Evolutionary conservation across 2,329 filamentous ascomycete genomes (phyloP), one percentile per base, ranked within the genome.

Genomic region (Ascochyta pisi): DNA sequence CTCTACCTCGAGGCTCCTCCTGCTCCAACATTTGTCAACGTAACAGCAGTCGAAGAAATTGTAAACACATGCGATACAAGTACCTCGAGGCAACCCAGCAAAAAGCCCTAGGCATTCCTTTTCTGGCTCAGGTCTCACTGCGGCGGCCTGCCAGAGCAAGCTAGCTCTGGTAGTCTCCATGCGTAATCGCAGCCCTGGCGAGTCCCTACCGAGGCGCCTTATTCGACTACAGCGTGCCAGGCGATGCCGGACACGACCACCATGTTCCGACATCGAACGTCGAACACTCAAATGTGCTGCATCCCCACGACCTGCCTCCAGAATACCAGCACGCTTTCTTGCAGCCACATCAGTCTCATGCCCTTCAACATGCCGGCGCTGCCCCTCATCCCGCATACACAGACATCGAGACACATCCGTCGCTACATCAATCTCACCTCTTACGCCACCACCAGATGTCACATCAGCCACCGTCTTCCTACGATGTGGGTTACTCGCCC

Each of bases 91-190:
- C 69, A 66, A 62, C 66, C 66, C 67, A 63, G 55, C 49, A 64
- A 68, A 67, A 68, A 70, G 71, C 71, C 70, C 71, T 67, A 70
- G 62, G 66, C 62, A 68, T 69, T 67, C 70, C 69, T 72, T 75
- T 73, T 74, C 70, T 73, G 74, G 74, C 73, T 73, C 75, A 73
- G 74, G 74, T 76, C 75, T 76, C 66, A 76, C 70, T 67, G 70
- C 71, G 74, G 77, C 76, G 70, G 75, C 74, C 76, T 80, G 77
- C 77, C 76, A 78, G 78, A 79, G 78, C 77, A 73, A 76, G 71
- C 66, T 76, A 75, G 77, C 78, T 79, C 78, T 79, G 77, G 79
- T 78, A 80, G 78, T 77, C 77, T 79, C 75, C 73, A 79, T 79
- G 77, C 77, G 76, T 75, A 77, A 72, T 78, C 71, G 78, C 78